Evolutionary conservation across 2,329 filamentous ascomycete genomes (phyloP), one percentile per base, ranked within the genome.

Genomic region (Leptographium radiaticola): DNA sequence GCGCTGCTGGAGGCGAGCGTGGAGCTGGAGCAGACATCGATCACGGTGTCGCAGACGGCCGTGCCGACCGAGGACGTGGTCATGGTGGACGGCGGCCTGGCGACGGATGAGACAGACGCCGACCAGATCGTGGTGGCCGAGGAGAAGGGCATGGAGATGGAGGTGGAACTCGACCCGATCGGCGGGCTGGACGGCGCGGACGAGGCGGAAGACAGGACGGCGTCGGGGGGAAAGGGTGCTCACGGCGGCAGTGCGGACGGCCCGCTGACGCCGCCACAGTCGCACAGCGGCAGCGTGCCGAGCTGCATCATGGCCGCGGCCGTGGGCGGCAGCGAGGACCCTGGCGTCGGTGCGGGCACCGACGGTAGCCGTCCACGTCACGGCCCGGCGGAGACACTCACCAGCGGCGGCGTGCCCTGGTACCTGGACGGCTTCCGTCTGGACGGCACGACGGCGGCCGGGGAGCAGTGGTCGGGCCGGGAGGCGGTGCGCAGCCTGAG

Each of bases 381-480:
- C 36, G n/a, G 39, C 40, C 45, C 74, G 2, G 58, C 63, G 5
- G 78, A 81, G 39, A 71, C 77, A 13, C 71, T 89, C 46, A 77
- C 77, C 2, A 76, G 84, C 49, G 91, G 91, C 55, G 91, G 91
- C 38, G 74, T 95, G 13, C 81, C 88, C 9, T 96, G 89, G 89
- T 95, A 95, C 67, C 78, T 95, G 56, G 80, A 87, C 63, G 77
- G 80, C 10, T 94, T 94, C 64, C 81, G 93, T 51, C 85, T 87
- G 1, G 53, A 81, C 52, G 91, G 89, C 54, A 95, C 89, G 0
- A 91, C 85, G 0, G 80, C 91, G 11, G 74, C 87, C 53, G 84
- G 85, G 59, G 86, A 91, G 67, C 76, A 81, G 52, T 88, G 83
- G 75, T 18, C 79, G 0, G 87, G 84, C 2, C 77, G 83, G 38